phyloP scores from a whole-genome alignment of 1,139 yeast genomes.

The Candida freyschussii region DNA sequence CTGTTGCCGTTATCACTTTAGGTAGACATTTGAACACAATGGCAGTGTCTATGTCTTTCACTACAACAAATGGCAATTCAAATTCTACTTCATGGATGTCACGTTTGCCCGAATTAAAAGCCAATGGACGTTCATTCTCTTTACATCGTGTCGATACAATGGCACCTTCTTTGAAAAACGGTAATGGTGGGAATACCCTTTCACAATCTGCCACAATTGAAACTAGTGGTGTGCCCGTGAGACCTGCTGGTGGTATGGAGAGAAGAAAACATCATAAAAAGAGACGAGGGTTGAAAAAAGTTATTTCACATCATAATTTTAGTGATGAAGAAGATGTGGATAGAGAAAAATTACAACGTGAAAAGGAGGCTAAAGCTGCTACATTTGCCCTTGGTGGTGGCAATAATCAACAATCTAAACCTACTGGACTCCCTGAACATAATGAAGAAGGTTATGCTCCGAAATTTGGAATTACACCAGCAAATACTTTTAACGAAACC shows the following conservation, averaged over 20 bases:
- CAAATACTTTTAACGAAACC: conserved; percentile 17
- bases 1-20: conserved; percentile 87
- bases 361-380: conserved; percentile 36
- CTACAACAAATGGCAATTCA: conserved; percentile 62
- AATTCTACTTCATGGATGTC: conserved; percentile 73
- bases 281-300: conserved; percentile 24
- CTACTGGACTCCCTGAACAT: conserved; percentile 10
- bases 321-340: conserved; percentile 24
- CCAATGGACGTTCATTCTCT: conserved; percentile 69
- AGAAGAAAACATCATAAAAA: conserved; percentile 38
- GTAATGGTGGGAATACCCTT: conserved; percentile 8
- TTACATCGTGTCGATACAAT: conserved; percentile 75
- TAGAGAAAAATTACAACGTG: conserved; percentile 32
- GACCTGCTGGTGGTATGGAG: conserved; percentile 78
- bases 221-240: conserved; percentile 64
- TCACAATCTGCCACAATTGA: conserved; percentile 38
- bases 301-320: conserved; percentile 17
- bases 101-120: conserved; percentile 76
- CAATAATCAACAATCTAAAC: not conserved
- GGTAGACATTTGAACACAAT: conserved; percentile 88
- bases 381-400: conserved; percentile 32
- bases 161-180: conserved; percentile 28
- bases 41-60: conserved; percentile 80
- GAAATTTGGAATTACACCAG: conserved; percentile 21
- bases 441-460: conserved; percentile 18